phyloP scores from a whole-genome alignment of 768 basidiomycete species.

The Gloeophyllum trabeum region DNA sequence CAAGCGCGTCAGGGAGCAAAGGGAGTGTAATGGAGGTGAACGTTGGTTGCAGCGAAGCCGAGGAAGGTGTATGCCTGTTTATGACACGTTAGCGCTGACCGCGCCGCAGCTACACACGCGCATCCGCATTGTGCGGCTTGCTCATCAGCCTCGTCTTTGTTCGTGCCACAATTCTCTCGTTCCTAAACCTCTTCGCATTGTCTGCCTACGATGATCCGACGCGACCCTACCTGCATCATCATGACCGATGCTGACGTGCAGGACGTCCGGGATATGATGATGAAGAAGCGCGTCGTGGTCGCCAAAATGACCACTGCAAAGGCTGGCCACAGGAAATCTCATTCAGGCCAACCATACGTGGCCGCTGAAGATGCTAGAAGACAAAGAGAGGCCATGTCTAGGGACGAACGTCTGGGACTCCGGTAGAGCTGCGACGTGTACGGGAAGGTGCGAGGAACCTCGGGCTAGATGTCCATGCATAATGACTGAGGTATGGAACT shows the following conservation, averaged over 20 bases:
- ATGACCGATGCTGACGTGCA: conserved; percentile 74
- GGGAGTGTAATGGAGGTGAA: conserved; percentile 2
- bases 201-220: conserved; percentile 51
- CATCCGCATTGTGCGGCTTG: conserved; percentile 3
- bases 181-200: conserved; percentile 8
- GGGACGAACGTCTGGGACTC: conserved; percentile 22
- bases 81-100: neutral
- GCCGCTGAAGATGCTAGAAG: conserved; percentile 22
- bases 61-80: neutral
- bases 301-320: conserved; percentile 4
- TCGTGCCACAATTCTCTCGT: too few species aligned
- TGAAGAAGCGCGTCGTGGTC: conserved; percentile 14
- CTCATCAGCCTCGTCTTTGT: conserved; percentile 10
- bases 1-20: neutral
- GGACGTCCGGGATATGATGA: conserved; percentile 54
- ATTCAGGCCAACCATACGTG: conserved; percentile 10
- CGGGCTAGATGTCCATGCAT: too few species aligned
- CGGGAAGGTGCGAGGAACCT: too few species aligned
- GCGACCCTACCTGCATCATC: conserved; percentile 64
- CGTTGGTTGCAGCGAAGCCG: neutral
- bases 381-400: conserved; percentile 22
- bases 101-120: neutral
- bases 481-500: too few species aligned
- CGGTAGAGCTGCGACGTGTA: too few species aligned
- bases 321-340: conserved; percentile 6